Evolutionary conservation across 208 protist species (phyloP), one percentile per base, ranked within the genome.

Genomic region (Crithidia sp.): DNA sequence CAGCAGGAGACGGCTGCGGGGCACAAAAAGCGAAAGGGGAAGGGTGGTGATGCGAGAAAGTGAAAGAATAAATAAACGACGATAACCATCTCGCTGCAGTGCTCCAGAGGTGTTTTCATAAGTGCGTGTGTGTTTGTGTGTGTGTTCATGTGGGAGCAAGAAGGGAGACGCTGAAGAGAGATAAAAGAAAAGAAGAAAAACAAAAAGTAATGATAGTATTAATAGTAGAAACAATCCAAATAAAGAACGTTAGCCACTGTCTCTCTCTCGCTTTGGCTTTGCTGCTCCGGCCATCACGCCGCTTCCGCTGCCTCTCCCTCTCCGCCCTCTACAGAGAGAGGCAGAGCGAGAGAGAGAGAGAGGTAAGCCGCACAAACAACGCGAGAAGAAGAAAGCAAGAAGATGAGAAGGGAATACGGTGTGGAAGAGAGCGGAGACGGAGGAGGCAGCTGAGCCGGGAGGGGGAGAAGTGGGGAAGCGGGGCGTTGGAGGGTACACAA

Each of bases 131-230:
- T 59, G 55, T 59, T 14, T 13, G 55, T 40, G 28, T 59, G 55
- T n/a, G 55, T 59, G 55, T 40, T 14, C 7, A 13, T 28, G 28
- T 40, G 16, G 13, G 16, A 56, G 52, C 7, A 28, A 55, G 39
- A 28, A 43, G 36, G 56, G 19, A 17, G 52, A 49, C 28, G 45
- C 7, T 14, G 12, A 49, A 49, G 45, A 49, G 45, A 45, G 13
- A 65, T n/a, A 50, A 54, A 62, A 76, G 58, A 59, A 76, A 47
- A 67, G 36, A 40, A 40, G 60, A 60, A 75, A 39, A 67, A 41
- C 7, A 39, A 58, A 17, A 58, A 37, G 16, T 17, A 17, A 39
- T 9, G 54, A 58, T 16, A 49, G 13, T 37, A 49, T 49, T 49
- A 14, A 49, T 14, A 49, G 45, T 16, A 61, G 62, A 40, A 37